These are phyloP conservation scores for Trichosporon asahii DNA, from an alignment of 1,284 basidiomycete species.

Conservation along the genomic window DNA sequence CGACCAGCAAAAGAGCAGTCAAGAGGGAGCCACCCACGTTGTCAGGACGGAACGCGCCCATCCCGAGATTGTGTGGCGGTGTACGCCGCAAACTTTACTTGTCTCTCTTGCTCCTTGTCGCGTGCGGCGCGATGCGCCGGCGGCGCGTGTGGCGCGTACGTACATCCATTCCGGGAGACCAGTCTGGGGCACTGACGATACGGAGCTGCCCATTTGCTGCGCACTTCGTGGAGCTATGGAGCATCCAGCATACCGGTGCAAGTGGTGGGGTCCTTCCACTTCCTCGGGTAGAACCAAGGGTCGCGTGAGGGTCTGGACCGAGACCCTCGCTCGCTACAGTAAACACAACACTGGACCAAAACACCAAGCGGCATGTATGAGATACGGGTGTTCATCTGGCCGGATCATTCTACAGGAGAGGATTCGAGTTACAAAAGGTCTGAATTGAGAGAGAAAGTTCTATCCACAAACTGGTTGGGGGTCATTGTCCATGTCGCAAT, in stretches of 20 bases:
- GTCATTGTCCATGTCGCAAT: neutral
- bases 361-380: neutral
- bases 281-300: neutral
- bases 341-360: neutral
- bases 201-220: neutral
- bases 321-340: neutral
- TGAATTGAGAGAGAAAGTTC: neutral
- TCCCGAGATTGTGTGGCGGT: conserved; percentile 4
- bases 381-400: neutral
- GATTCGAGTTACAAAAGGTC: conserved; percentile 1
- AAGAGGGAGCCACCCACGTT: neutral
- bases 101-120: no score
- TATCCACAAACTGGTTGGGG: neutral
- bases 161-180: neutral
- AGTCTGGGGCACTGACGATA: neutral
- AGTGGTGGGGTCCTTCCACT: neutral
- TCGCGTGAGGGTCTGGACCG: neutral
- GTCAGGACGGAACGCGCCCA: neutral
- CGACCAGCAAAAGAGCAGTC: neutral
- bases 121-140: no score
- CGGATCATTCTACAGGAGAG: neutral
- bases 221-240: neutral
- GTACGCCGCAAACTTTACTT: neutral
- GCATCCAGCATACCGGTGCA: neutral
- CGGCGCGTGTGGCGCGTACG: no score